Conservation (phyloP, 2,329 filamentous ascomycete genomes). For the Waltergamsia citrina region DNA sequence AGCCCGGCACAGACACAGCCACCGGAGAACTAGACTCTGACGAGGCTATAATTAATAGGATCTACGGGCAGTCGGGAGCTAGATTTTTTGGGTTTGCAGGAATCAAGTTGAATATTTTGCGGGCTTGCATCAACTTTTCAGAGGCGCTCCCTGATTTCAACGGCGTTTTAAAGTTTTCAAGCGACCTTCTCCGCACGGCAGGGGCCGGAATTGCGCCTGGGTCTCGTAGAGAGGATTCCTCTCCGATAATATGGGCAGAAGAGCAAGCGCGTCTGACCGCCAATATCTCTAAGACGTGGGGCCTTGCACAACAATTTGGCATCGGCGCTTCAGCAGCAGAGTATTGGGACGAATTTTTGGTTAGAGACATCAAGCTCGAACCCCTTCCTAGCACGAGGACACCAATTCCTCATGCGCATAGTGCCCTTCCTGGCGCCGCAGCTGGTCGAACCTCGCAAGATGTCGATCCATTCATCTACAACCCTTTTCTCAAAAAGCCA, state of each 20-base stretch:
- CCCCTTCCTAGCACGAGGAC: constrained; percentile 47
- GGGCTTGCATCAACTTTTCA: constrained; percentile 86
- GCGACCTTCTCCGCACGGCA: constrained; percentile 72
- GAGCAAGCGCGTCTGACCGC: constrained; percentile 79
- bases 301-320: constrained; percentile 67
- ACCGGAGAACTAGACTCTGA: constrained; percentile 33
- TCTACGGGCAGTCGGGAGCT: constrained; percentile 46
- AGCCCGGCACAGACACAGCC: constrained; percentile 10
- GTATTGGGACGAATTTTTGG: constrained; percentile 95
- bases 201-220: constrained; percentile 72
- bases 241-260: constrained; percentile 63
- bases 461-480: constrained; percentile 86
- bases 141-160: constrained; percentile 89
- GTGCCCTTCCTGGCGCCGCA: constrained; percentile 39
- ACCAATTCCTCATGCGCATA: constrained; percentile 56
- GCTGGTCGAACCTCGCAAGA: constrained; percentile 46
- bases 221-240: constrained; percentile 56
- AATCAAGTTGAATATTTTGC: constrained; percentile 78
- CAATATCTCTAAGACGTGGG: constrained; percentile 77
- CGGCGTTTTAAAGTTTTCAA: constrained; percentile 81
- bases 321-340: constrained; percentile 62
- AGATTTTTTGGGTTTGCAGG: constrained; percentile 68
- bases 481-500: constrained; percentile 70
- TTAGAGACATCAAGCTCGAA: constrained; percentile 67
- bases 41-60: constrained; percentile 43